Percentiles rank a stretch among this genome's conserved stretches.
Evolutionary conservation across 108 stramenopile species (phyloP).

Genomic region (Mayamaea pseudoterrestris): DNA sequence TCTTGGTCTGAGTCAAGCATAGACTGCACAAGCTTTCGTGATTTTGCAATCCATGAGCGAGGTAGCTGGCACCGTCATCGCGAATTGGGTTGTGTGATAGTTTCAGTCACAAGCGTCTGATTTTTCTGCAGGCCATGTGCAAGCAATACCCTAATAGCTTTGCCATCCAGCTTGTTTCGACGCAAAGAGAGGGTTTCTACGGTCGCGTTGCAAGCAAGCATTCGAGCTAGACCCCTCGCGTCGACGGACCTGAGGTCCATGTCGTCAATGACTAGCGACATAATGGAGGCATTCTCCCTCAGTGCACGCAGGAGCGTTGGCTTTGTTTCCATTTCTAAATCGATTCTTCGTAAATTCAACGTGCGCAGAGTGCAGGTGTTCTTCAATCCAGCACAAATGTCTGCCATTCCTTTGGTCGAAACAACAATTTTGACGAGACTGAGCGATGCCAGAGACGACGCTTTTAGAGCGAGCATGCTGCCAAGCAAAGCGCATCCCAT

Average conservation of each 20-base stretch:
- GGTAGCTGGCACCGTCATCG: constrained; percentile 15
- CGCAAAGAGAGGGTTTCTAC: constrained; percentile 8
- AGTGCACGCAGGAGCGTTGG: not conserved
- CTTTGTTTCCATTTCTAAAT: too few relatives aligned
- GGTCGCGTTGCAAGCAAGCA: not conserved
- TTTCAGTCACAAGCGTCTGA: constrained; percentile 2
- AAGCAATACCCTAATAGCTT: not conserved
- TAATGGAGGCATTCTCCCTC: constrained; percentile 2
- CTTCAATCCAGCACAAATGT: too few relatives aligned
- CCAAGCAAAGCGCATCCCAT: not conserved
- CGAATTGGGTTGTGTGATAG: constrained; percentile 24
- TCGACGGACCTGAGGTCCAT: constrained; percentile 6
- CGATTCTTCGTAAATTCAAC: too few relatives aligned
- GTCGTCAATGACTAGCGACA: constrained; percentile 10
- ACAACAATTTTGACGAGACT: too few relatives aligned
- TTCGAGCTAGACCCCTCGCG: not conserved
- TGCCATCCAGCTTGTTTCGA: constrained; percentile 10
- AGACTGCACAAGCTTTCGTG: constrained; percentile 6
- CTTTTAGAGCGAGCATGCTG: not conserved
- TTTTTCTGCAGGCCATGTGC: constrained; percentile 2
- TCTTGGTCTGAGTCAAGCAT: constrained; percentile 14
- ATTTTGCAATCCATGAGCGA: constrained; percentile 4
- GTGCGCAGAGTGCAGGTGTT: too few relatives aligned
- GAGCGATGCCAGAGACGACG: too few relatives aligned
- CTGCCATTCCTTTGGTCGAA: too few relatives aligned